These are phyloP conservation scores for Penicillium coffeae DNA, from an alignment of 495 filamentous ascomycete species.

Conservation along the genomic window DNA sequence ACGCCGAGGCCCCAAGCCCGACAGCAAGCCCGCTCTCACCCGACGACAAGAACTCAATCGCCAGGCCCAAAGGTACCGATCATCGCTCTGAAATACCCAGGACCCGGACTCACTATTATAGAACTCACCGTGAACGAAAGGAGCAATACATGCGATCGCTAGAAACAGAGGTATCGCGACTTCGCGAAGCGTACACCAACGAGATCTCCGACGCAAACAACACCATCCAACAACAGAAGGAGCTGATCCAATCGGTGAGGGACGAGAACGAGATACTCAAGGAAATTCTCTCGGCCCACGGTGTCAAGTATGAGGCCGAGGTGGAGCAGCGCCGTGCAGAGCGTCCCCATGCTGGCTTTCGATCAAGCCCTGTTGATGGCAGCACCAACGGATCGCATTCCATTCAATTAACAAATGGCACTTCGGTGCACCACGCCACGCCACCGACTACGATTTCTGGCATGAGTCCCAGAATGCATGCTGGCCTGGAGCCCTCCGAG, in stretches of 20 bases:
- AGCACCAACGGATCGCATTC: slow-evolving; percentile 37
- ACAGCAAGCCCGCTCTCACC: slow-evolving; percentile 93
- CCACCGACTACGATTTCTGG: slow-evolving; percentile 37
- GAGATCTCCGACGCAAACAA: slow-evolving; percentile 38
- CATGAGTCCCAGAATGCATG: slow-evolving; percentile 31
- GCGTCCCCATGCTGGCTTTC: slow-evolving; percentile 24
- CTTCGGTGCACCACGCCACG: slow-evolving; percentile 29
- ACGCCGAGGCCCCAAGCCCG: slow-evolving; percentile 89
- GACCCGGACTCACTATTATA: slow-evolving; percentile 21
- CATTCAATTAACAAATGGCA: slow-evolving; percentile 20
- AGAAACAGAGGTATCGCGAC: slow-evolving; percentile 79
- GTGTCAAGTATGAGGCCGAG: slow-evolving; percentile 54
- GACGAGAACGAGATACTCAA: slow-evolving; percentile 73
- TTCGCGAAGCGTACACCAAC: slow-evolving; percentile 47
- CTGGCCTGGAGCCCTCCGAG: slow-evolving; percentile 31
- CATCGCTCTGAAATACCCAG: background rate
- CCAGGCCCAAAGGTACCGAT: slow-evolving; percentile 81
- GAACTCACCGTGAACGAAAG: slow-evolving; percentile 95
- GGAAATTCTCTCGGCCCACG: slow-evolving; percentile 67
- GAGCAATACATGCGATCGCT: slow-evolving; percentile 93
- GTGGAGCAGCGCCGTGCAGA: slow-evolving; percentile 37
- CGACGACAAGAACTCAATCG: slow-evolving; percentile 90
- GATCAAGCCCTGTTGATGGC: slow-evolving; percentile 30
- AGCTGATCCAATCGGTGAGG: slow-evolving; percentile 34
- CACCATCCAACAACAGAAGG: slow-evolving; percentile 39